Evolutionary conservation across 2,329 filamentous ascomycete species (phyloP).

Genomic region (Leptographium radiaticola): DNA sequence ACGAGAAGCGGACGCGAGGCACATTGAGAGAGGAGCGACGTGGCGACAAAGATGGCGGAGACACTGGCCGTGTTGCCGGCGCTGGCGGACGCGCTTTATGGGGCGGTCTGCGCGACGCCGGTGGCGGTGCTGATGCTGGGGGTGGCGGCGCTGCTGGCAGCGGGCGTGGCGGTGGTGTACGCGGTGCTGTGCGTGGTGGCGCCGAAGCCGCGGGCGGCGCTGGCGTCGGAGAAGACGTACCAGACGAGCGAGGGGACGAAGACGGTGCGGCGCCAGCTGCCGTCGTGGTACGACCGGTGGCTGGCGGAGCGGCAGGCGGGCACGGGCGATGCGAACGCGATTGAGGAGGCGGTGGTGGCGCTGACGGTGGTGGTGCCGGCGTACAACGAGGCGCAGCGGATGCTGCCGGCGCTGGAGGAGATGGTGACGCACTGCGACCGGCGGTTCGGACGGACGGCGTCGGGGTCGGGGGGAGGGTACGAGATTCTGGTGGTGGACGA

Average conservation of each 20-base stretch:
- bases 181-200: slow-evolving; percentile 60
- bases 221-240: slow-evolving; percentile 74
- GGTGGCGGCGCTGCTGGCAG: not conserved
- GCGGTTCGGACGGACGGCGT: slow-evolving; percentile 49
- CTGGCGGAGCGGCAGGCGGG: slow-evolving; percentile 40
- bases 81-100: slow-evolving; percentile 2
- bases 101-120: slow-evolving; percentile 4
- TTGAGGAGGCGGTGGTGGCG: slow-evolving; percentile 67
- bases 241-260: slow-evolving; percentile 57
- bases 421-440: slow-evolving; percentile 75
- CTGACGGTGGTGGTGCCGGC: slow-evolving; percentile 89
- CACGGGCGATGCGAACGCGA: slow-evolving; percentile 26
- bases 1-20: not conserved
- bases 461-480: slow-evolving; percentile 43
- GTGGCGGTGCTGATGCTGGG: slow-evolving; percentile 8
- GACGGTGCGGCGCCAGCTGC: slow-evolving; percentile 39
- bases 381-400: slow-evolving; percentile 81
- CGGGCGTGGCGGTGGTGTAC: slow-evolving; percentile 31
- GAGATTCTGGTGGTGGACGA: slow-evolving; percentile 90
- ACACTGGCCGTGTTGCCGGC: not conserved
- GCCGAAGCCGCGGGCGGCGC: slow-evolving; percentile 62
- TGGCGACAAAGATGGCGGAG: slow-evolving; percentile 1
- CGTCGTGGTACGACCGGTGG: slow-evolving; percentile 80
- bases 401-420: slow-evolving; percentile 78
- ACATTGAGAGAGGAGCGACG: not conserved